Evolutionary conservation across 2,329 filamentous ascomycete species (phyloP), one percentile per base, ranked within the genome.

Genomic region (Botrytis porri): DNA sequence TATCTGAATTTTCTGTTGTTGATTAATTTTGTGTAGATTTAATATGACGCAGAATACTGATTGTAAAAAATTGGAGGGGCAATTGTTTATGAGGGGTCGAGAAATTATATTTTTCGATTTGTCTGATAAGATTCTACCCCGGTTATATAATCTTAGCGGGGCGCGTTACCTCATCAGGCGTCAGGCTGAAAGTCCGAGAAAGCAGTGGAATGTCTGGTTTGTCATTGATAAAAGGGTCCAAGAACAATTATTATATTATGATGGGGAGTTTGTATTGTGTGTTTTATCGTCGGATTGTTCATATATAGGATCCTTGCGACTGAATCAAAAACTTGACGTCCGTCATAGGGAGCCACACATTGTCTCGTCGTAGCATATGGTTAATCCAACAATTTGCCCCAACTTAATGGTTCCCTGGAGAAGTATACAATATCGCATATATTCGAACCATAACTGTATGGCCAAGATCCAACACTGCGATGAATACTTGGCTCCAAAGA

Each of bases 41-140:
- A 16, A 41, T 41, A 72, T 70, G 62, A 63, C 60, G 61, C 61
- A 73, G 48, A 35, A 57, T 54, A 54, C 48, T 35, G 60, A 45
- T 74, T 75, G 75, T 74, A 73, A 75, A 73, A 75, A 69, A 67
- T 77, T 77, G 75, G 72, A 77, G 77, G 75, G 74, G 73, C 59
- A 73, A 67, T 59, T 61, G 25, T 61, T 54, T 61, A 45, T 61
- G 70, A 69, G 70, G 70, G 63, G 70, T 51, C 32, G 51, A 32
- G 39, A 57, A 67, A 69, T 60, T 69, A 69, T 72, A 74, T 76
- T 77, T 76, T 75, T 71, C 67, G 73, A 64, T 66, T 74, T 76
- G 75, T 73, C 74, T 76, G 75, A 75, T 72, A 62, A 73, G 69
- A 73, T 70, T 64, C 10, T 10, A 35, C 70, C 69, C 70, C 43